Evolutionary conservation across 2,329 filamentous ascomycete genomes (phyloP).

Genomic region (Penicillium italicum): DNA sequence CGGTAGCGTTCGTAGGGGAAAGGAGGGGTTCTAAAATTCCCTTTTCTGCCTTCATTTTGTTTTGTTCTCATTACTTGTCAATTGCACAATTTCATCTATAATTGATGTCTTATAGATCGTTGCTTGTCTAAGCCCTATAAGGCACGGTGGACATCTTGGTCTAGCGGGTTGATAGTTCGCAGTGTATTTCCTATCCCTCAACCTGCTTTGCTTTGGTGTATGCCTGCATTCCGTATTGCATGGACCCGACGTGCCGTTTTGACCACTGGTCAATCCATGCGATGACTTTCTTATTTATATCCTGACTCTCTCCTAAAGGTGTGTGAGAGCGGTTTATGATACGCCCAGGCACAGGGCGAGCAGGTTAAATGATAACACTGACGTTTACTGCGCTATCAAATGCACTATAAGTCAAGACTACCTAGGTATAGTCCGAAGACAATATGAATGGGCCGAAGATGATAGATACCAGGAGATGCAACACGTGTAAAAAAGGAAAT

Average conservation of each 20-base stretch:
- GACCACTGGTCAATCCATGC: not conserved
- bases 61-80: conserved; percentile 28
- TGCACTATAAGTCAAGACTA: not conserved
- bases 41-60: conserved; percentile 15
- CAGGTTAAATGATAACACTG: not conserved
- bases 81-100: conserved; percentile 22
- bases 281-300: not conserved
- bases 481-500: not conserved
- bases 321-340: not conserved
- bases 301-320: not conserved
- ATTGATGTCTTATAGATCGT: not conserved
- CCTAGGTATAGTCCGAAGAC: not conserved
- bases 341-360: not conserved
- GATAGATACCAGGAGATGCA: conserved; percentile 1
- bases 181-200: not conserved
- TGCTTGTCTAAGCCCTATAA: not conserved
- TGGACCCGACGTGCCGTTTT: not conserved
- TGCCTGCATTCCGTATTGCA: not conserved
- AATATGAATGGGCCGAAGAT: not conserved
- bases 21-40: conserved; percentile 1
- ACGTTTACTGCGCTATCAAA: conserved; percentile 1
- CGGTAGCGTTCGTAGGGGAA: conserved; percentile 23
- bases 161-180: not conserved
- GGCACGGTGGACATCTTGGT: not conserved
- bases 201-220: not conserved